These are phyloP conservation scores for Angophora floribunda DNA, from an alignment of 345 rosid species.

Conservation along the genomic window DNA sequence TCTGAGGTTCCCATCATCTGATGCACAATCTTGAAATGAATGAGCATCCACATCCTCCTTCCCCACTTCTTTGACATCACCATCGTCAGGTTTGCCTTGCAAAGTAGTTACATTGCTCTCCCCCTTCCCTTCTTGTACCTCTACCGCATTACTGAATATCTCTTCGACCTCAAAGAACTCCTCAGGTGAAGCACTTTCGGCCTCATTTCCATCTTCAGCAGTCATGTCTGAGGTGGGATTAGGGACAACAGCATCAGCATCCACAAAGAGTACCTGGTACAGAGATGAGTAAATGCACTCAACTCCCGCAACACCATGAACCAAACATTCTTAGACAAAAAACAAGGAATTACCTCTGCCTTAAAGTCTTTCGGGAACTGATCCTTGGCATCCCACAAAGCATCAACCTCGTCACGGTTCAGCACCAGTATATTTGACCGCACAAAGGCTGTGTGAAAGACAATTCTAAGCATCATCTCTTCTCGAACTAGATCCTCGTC, in stretches of 20 bases:
- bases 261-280: slow-evolving; percentile 88
- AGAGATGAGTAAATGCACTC: slow-evolving; percentile 54
- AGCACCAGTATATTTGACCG: slow-evolving; percentile 65
- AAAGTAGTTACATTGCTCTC: slow-evolving; percentile 10
- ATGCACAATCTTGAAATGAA: slow-evolving; percentile 65
- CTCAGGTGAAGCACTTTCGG: slow-evolving; percentile 72
- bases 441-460: slow-evolving; percentile 94
- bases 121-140: slow-evolving; percentile 50
- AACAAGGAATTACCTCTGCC: slow-evolving; percentile 71
- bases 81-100: not conserved
- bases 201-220: slow-evolving; percentile 58
- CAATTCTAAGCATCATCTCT: slow-evolving; percentile 74
- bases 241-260: slow-evolving; percentile 62
- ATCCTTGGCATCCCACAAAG: slow-evolving; percentile 83
- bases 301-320: slow-evolving; percentile 41
- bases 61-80: slow-evolving; percentile 47
- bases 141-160: slow-evolving; percentile 68
- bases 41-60: slow-evolving; percentile 62
- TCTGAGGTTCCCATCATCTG: slow-evolving; percentile 54
- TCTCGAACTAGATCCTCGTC: slow-evolving; percentile 59
- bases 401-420: slow-evolving; percentile 74
- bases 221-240: slow-evolving; percentile 29
- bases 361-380: slow-evolving; percentile 66
- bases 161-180: slow-evolving; percentile 98
- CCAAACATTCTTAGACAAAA: slow-evolving; percentile 5